phyloP scores from a whole-genome alignment of 192 early-diverging fungal species.

The Umbelopsis sp. region DNA sequence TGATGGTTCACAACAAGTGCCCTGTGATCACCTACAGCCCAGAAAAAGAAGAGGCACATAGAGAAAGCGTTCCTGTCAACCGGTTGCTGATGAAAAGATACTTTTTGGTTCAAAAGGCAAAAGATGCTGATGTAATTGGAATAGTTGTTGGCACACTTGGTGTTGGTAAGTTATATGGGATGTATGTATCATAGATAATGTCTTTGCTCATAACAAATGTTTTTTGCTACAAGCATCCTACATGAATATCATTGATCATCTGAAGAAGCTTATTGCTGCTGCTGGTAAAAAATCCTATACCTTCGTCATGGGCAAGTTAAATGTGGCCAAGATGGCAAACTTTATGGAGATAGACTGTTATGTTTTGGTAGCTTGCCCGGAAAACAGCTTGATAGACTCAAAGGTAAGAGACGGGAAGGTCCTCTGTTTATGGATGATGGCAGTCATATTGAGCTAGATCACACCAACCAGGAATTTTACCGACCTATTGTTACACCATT shows the following conservation, averaged over 20 bases:
- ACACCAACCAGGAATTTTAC: slow-evolving; percentile 69
- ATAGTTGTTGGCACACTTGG: slow-evolving; percentile 96
- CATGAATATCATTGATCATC: slow-evolving; percentile 74
- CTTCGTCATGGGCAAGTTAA: slow-evolving; percentile 92
- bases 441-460: not conserved
- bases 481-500: slow-evolving; percentile 92
- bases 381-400: slow-evolving; percentile 91
- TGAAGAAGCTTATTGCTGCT: slow-evolving; percentile 75
- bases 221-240: slow-evolving; percentile 63
- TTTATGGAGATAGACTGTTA: slow-evolving; percentile 95
- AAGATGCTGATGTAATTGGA: slow-evolving; percentile 89
- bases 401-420: slow-evolving; percentile 39
- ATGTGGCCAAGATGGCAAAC: slow-evolving; percentile 95
- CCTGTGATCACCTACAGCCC: slow-evolving; percentile 72
- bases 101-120: slow-evolving; percentile 88
- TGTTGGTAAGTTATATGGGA: slow-evolving; percentile 63
- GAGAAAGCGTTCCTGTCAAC: slow-evolving; percentile 61
- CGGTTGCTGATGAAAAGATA: slow-evolving; percentile 66
- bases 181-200: not conserved
- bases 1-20: slow-evolving; percentile 75
- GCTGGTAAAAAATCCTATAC: slow-evolving; percentile 73
- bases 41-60: slow-evolving; percentile 44
- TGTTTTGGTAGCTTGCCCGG: slow-evolving; percentile 91
- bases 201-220: not conserved
- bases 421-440: not conserved